Evolutionary conservation across 208 protist species (phyloP).

Genomic region (Crithidia fasciculata): DNA sequence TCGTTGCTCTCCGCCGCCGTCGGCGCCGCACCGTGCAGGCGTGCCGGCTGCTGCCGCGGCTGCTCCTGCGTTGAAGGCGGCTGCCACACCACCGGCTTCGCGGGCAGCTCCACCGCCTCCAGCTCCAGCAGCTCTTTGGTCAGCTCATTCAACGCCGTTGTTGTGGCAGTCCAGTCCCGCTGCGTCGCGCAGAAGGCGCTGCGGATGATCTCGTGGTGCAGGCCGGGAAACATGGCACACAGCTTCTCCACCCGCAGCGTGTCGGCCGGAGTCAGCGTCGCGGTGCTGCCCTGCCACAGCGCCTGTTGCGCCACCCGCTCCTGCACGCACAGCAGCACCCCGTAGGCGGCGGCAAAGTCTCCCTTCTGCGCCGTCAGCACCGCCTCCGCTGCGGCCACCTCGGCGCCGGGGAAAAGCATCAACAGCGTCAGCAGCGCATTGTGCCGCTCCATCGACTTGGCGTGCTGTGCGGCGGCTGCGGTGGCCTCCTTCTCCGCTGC

Average conservation of each 20-base stretch:
- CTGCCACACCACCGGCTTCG: slow-evolving; percentile 22
- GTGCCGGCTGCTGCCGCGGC: background rate
- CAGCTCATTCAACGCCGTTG: slow-evolving; percentile 58
- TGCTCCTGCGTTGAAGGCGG: background rate
- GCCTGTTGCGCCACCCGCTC: slow-evolving; percentile 45
- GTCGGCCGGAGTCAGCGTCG: slow-evolving; percentile 44
- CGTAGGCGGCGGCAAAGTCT: slow-evolving; percentile 70
- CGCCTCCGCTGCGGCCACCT: slow-evolving; percentile 53
- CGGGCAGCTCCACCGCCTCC: slow-evolving; percentile 29
- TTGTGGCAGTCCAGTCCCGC: slow-evolving; percentile 38
- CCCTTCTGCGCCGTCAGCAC: slow-evolving; percentile 44
- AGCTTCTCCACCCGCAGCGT: slow-evolving; percentile 55
- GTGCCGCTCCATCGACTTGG: slow-evolving; percentile 22
- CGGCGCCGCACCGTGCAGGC: background rate
- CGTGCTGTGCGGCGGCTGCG: slow-evolving; percentile 15
- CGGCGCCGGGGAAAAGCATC: slow-evolving; percentile 65
- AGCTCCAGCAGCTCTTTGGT: slow-evolving; percentile 45
- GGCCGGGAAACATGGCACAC: slow-evolving; percentile 53
- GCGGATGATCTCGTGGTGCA: slow-evolving; percentile 56
- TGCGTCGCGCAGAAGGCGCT: slow-evolving; percentile 47
- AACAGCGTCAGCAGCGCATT: slow-evolving; percentile 73
- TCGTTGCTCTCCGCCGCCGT: slow-evolving; percentile 22
- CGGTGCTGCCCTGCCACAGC: slow-evolving; percentile 44
- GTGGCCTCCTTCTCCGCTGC: slow-evolving; percentile 35
- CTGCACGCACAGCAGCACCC: slow-evolving; percentile 57